Evolutionary conservation across 345 rosid genomes (phyloP).

Genomic region (Gossypium mustelinum): DNA sequence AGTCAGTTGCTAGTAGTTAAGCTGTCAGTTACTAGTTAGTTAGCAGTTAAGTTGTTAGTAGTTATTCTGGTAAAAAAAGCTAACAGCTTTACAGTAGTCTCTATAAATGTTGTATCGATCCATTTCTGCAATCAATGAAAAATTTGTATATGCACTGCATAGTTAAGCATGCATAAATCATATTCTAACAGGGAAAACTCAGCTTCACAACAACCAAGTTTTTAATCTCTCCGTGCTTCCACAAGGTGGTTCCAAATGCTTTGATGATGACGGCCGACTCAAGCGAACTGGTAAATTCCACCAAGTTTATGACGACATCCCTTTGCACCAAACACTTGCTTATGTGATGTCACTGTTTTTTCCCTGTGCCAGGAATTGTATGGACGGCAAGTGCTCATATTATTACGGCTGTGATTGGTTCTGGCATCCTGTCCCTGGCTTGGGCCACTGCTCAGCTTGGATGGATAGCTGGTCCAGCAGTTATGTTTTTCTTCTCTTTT

Average conservation of each 20-base stretch:
- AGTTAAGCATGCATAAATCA: too few relatives aligned
- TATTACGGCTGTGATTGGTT: conserved; percentile 47
- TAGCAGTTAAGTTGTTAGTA: too few relatives aligned
- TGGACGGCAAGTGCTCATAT: conserved; percentile 51
- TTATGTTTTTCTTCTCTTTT: conserved; percentile 33
- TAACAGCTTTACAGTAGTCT: too few relatives aligned
- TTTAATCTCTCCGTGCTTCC: conserved; percentile 35
- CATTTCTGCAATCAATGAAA: too few relatives aligned
- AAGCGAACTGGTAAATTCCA: conserved; percentile 59
- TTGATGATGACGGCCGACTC: conserved; percentile 74
- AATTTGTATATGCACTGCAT: too few relatives aligned
- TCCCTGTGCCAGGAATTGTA: conserved; percentile 26
- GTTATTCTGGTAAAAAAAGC: too few relatives aligned
- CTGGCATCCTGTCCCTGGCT: conserved; percentile 43
- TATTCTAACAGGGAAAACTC: not conserved
- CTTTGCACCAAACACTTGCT: not conserved
- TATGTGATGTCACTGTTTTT: not conserved
- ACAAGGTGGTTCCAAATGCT: conserved; percentile 46
- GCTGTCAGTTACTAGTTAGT: too few relatives aligned
- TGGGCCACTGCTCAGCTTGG: conserved; percentile 53
- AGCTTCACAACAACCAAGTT: conserved; percentile 25
- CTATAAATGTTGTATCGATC: too few relatives aligned
- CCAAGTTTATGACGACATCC: not conserved
- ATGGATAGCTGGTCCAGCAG: conserved; percentile 43
- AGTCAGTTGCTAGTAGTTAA: too few relatives aligned